phyloP scores from a whole-genome alignment of 768 basidiomycete genomes.

The Termitomyces sp. region DNA sequence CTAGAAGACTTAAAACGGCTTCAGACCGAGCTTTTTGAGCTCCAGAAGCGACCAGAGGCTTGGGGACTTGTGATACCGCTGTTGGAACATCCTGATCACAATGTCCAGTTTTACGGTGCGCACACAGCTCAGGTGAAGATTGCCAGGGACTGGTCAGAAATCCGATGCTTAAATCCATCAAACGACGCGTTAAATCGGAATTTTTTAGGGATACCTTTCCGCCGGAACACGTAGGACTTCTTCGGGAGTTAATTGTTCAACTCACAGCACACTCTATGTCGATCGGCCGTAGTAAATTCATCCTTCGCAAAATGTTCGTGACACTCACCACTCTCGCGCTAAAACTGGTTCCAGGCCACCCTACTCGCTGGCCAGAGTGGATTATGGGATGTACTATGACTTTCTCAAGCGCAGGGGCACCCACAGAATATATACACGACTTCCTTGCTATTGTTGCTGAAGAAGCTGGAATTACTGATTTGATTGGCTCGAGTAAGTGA shows the following conservation, averaged over 20 bases:
- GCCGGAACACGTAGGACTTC: conserved; percentile 43
- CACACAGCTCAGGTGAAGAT: conserved; percentile 95
- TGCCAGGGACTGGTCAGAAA: conserved; percentile 77
- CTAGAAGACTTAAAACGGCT: conserved; percentile 56
- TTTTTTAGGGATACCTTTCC: conserved; percentile 64
- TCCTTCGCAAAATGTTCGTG: conserved; percentile 83
- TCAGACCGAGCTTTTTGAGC: conserved; percentile 70
- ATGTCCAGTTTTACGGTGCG: conserved; percentile 93
- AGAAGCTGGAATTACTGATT: conserved; percentile 71
- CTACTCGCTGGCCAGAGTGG: conserved; percentile 72
- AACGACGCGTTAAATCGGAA: neutral
- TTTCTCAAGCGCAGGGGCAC: conserved; percentile 54
- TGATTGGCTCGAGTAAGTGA: conserved; percentile 69
- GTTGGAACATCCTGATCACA: conserved; percentile 62
- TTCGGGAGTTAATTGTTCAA: conserved; percentile 65
- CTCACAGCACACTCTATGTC: conserved; percentile 62
- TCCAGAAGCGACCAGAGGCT: conserved; percentile 71
- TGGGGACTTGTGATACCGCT: conserved; percentile 84
- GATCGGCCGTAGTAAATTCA: conserved; percentile 56
- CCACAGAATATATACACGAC: conserved; percentile 59
- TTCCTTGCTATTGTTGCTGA: conserved; percentile 82
- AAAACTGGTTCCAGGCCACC: conserved; percentile 54
- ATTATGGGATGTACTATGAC: conserved; percentile 57
- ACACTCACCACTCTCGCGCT: conserved; percentile 75
- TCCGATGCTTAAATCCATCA: neutral